Evolutionary conservation across 306 rosid genomes (phyloP).

Genomic region (Prosopis cineraria): DNA sequence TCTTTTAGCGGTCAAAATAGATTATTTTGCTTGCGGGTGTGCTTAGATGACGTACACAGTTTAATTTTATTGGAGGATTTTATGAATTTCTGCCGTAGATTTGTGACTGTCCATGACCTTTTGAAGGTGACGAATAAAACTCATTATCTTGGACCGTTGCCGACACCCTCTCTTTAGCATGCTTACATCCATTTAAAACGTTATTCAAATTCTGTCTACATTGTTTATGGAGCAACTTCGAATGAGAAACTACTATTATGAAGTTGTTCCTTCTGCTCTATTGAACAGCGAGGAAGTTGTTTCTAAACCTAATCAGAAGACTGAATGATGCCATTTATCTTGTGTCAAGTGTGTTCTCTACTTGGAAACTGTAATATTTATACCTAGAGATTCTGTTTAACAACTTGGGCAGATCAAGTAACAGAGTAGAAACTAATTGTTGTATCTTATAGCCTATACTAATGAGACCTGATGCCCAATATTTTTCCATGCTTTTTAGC

Average conservation of each 20-base stretch:
- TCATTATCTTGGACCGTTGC: background rate
- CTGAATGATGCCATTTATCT: background rate
- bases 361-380: background rate
- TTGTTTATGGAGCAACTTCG: background rate
- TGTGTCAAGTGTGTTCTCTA: background rate
- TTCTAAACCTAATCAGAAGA: background rate
- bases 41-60: background rate
- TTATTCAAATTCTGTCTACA: background rate
- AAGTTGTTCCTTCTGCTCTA: background rate
- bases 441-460: background rate
- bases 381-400: background rate
- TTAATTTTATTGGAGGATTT: background rate
- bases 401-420: background rate
- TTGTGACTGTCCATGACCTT: background rate
- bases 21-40: background rate
- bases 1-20: background rate
- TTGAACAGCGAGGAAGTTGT: background rate
- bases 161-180: background rate
- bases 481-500: conserved; percentile 12
- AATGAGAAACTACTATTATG: background rate
- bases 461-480: background rate
- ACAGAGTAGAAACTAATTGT: conserved; percentile 15
- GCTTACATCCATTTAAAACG: background rate
- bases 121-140: background rate
- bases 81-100: background rate